Percentiles rank a stretch among this genome's conserved stretches.
Conservation (phyloP, 2,329 filamentous ascomycete genomes). For the Lachnellula suecica region DNA sequence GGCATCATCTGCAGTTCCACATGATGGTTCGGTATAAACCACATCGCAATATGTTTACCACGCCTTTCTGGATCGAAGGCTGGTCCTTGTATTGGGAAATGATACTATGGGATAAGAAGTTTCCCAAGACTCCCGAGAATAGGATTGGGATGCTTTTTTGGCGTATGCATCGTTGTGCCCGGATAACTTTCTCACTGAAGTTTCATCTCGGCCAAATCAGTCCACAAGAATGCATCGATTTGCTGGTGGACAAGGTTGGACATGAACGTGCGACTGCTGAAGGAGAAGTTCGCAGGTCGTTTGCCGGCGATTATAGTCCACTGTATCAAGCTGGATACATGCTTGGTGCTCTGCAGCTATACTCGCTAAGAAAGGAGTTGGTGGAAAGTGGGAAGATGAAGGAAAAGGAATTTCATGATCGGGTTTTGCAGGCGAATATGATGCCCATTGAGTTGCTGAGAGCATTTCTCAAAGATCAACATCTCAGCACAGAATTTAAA, state of each 20-base stretch:
- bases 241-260: conserved; percentile 55
- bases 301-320: conserved; percentile 55
- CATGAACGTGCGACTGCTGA: conserved; percentile 60
- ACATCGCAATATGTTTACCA: conserved; percentile 52
- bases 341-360: conserved; percentile 57
- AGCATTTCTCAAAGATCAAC: conserved; percentile 43
- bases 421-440: conserved; percentile 47
- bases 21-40: conserved; percentile 45
- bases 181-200: conserved; percentile 57
- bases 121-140: conserved; percentile 49
- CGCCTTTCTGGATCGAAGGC: conserved; percentile 59
- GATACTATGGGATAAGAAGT: conserved; percentile 54
- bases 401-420: conserved; percentile 58
- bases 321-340: conserved; percentile 61
- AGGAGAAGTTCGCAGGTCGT: conserved; percentile 56
- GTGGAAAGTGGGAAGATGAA: conserved; percentile 37
- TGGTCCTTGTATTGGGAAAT: conserved; percentile 65
- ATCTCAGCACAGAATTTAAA: conserved; percentile 43
- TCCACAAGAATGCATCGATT: conserved; percentile 53
- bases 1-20: conserved; percentile 54
- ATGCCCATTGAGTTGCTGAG: conserved; percentile 56
- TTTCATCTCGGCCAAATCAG: conserved; percentile 57
- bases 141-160: conserved; percentile 59
- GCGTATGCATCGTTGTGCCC: conserved; percentile 61
- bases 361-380: conserved; percentile 48